These are phyloP conservation scores for Phylloporus sp. DNA, from an alignment of 768 basidiomycete species.

Conservation along the genomic window DNA sequence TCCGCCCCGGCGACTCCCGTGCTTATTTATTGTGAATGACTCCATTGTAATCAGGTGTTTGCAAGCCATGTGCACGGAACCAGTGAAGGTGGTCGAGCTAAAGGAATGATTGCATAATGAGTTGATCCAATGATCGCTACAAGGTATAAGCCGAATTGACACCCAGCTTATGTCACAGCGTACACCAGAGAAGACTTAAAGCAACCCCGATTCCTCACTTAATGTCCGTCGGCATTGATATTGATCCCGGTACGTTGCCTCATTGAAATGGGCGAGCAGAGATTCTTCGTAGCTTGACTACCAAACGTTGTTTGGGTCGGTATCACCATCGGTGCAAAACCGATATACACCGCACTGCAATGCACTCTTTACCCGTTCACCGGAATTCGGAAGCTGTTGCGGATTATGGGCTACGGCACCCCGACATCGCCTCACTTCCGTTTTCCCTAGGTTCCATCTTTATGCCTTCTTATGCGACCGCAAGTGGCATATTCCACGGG, in stretches of 20 bases:
- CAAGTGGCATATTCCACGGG: not conserved
- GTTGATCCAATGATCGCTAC: not conserved
- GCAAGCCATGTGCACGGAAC: not conserved
- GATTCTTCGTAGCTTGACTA: not conserved
- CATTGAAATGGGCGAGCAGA: not conserved
- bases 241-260: not conserved
- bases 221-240: not conserved
- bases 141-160: not conserved
- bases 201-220: not conserved
- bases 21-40: not conserved
- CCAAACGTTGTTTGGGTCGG: not conserved
- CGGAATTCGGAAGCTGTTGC: not conserved
- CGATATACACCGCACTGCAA: not conserved
- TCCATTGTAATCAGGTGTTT: not conserved
- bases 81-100: not conserved
- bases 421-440: not conserved
- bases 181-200: not conserved
- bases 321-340: not conserved
- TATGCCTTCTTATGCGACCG: not conserved
- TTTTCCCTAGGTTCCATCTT: not conserved
- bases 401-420: not conserved
- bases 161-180: not conserved
- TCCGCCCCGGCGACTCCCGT: too few relatives aligned
- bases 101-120: not conserved
- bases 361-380: not conserved